Evolutionary conservation across 2,329 filamentous ascomycete species (phyloP), one percentile per base, ranked within the genome.

Genomic region (Didymella sp.): DNA sequence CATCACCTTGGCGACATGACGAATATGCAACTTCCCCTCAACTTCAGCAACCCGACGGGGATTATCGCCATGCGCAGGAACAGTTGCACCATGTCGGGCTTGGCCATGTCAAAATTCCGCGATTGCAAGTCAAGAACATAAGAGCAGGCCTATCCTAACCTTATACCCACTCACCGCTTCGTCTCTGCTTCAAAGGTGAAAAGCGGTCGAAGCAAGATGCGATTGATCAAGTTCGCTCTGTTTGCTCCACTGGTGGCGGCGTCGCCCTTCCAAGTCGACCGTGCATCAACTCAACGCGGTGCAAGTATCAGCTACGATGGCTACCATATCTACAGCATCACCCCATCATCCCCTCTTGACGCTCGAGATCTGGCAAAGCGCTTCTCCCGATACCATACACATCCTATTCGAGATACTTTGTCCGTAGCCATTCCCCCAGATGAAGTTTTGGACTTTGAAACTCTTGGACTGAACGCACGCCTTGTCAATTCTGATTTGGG

Each of bases 401-500:
- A 69, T 50, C 57, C 61, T 6, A 57, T 65, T 17, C 64, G 64
- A 31, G 49, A 68, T 24, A 58, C 58, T 8, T 44, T 69, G 11
- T 69, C 64, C 9, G 56, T 82, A 41, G 75, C 76, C 11, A 69
- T 82, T 37, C 69, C 79, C 12, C 75, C 76, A 17, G 67, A 74
- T 3, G 72, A 79, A 28, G 51, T 80, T 11, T 55, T 64, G 0
- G 67, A 70, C 3, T 81, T 81, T 54, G 58, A 78, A 45, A 64
- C 68, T 8, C 63, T 77, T 8, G 72, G 69, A 3, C 64, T 80
- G 40, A 67, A 73, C n/a, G 63, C 63, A 6, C 69, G 74, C 37
- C 62, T 78, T 12, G 76, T 82, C 71, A 78, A 81, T 57, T 71
- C 75, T 13, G 73, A 82, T 60, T 68, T 82, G 24, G 80, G 79